Evolutionary conservation across 495 filamentous ascomycete species (phyloP).

Genomic region (Polyplosphaeria fusca): DNA sequence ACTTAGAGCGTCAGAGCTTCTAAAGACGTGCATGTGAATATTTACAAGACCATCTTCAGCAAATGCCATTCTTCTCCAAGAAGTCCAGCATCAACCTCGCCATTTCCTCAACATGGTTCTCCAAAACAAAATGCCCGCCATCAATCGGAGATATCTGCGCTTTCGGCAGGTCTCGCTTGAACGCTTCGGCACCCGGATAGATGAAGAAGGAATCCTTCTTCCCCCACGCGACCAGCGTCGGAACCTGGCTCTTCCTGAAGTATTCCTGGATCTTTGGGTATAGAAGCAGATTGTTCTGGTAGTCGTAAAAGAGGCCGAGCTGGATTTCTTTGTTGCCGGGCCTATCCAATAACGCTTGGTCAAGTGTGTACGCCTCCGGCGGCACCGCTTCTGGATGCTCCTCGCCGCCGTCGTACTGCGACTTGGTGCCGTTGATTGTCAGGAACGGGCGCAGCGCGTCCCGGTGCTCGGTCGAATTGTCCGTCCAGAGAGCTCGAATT

Average conservation of each 20-base stretch:
- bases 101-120: conserved; percentile 53
- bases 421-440: conserved; percentile 49
- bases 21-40: too few species aligned
- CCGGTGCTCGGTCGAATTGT: conserved; percentile 40
- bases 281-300: conserved; percentile 52
- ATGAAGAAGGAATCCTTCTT: conserved; percentile 60
- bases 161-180: conserved; percentile 52
- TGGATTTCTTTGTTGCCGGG: conserved; percentile 55
- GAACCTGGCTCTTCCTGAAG: conserved; percentile 52
- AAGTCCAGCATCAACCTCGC: conserved; percentile 41
- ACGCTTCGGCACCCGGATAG: conserved; percentile 58
- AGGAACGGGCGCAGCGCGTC: conserved; percentile 45
- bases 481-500: conserved; percentile 50
- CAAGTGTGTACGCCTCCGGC: conserved; percentile 52
- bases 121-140: conserved; percentile 61
- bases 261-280: conserved; percentile 62
- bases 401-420: conserved; percentile 54
- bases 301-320: conserved; percentile 58
- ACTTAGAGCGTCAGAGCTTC: too few species aligned
- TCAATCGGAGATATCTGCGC: conserved; percentile 55
- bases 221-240: conserved; percentile 61
- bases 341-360: conserved; percentile 51
- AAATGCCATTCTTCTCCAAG: conserved; percentile 32
- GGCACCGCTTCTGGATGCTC: conserved; percentile 44
- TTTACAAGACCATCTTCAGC: conserved; percentile 1